Percentiles rank a stretch among this genome's conserved stretches.
Evolutionary conservation across 2,329 filamentous ascomycete genomes (phyloP).

Genomic region (Stromatinia cepivora): DNA sequence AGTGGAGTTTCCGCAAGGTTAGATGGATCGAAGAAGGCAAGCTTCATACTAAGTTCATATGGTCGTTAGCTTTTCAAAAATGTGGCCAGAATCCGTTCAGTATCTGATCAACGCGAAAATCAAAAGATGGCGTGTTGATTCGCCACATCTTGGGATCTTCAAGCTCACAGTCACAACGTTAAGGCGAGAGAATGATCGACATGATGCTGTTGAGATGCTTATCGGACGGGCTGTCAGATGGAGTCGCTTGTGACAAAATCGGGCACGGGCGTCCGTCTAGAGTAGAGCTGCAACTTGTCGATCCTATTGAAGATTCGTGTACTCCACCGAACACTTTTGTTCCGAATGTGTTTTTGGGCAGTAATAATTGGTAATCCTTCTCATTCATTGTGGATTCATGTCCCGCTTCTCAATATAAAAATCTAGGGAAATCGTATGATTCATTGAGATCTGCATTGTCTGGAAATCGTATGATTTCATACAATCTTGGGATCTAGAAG

Average conservation of each 20-base stretch:
- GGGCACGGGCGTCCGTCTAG: conserved; percentile 13
- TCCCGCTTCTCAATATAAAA: conserved; percentile 21
- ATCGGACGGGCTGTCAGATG: conserved; percentile 13
- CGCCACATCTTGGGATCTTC: conserved; percentile 19
- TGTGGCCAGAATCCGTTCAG: neutral
- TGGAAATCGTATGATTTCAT: conserved; percentile 8
- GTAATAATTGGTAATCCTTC: conserved; percentile 27
- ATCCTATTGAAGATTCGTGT: conserved; percentile 12
- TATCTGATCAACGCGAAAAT: conserved; percentile 13
- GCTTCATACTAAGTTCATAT: neutral
- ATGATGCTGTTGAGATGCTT: conserved; percentile 3
- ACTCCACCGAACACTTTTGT: neutral
- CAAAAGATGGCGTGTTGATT: conserved; percentile 15
- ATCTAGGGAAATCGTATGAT: conserved; percentile 10
- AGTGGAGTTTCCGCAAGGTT: neutral
- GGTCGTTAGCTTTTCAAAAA: neutral
- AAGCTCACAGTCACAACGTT: neutral
- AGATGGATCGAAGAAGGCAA: conserved; percentile 3
- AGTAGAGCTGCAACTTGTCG: conserved; percentile 9
- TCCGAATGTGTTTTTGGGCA: conserved; percentile 1
- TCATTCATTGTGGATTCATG: conserved; percentile 26
- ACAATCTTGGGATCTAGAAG: neutral
- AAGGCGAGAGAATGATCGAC: conserved; percentile 18
- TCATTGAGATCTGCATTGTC: conserved; percentile 6
- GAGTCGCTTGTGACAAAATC: conserved; percentile 15